Conservation (phyloP, 441 rosid species). For the Isatis lusitanica region DNA sequence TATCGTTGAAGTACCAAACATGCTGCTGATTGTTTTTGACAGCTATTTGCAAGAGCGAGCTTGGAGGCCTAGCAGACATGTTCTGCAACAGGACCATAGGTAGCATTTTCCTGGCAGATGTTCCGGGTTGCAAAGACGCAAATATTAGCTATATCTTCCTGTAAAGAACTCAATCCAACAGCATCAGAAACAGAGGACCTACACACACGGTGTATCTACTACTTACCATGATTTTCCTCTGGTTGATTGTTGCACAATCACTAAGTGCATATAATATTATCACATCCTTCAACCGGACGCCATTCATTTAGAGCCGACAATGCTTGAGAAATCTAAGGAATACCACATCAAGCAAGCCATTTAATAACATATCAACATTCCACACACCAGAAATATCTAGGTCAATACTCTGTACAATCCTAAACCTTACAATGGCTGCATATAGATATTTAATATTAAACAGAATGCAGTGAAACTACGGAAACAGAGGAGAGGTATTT, state of each 20-base stretch:
- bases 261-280: too few species aligned
- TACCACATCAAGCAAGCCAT: neutral
- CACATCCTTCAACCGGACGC: too few species aligned
- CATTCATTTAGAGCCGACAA: too few species aligned
- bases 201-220: too few species aligned
- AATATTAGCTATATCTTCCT: too few species aligned
- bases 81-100: constrained; percentile 95
- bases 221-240: too few species aligned
- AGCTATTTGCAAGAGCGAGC: constrained; percentile 88
- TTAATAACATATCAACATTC: neutral
- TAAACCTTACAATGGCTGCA: neutral
- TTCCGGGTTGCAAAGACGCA: constrained; percentile 83
- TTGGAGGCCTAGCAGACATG: constrained; percentile 79
- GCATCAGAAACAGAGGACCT: constrained; percentile 74
- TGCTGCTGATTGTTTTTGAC: constrained; percentile 93
- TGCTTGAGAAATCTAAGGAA: constrained; percentile 9
- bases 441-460: neutral
- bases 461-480: neutral
- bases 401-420: neutral
- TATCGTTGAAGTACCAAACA: constrained; percentile 83
- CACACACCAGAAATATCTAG: constrained; percentile 1
- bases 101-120: constrained; percentile 60
- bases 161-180: too few species aligned
- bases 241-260: too few species aligned
- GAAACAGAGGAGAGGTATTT: constrained; percentile 38